Evolutionary conservation across 257 asterid species (phyloP).

Genomic region (Galeopsis tetrahit): DNA sequence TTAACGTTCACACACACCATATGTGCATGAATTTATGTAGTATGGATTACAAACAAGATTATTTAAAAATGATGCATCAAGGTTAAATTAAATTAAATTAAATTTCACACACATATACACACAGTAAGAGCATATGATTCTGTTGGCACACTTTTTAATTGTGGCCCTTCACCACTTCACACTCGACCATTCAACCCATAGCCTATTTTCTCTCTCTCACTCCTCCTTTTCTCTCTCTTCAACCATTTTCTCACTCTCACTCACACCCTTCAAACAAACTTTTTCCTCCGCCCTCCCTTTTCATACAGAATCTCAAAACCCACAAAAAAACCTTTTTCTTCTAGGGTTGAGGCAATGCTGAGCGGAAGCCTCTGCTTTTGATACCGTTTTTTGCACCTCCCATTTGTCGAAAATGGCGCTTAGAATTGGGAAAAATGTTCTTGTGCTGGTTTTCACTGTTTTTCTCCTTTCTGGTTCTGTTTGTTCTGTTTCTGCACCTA

Average conservation of each 20-base stretch:
- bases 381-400: slow-evolving; percentile 14
- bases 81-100: too few species aligned
- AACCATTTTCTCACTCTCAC: slow-evolving; percentile 31
- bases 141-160: slow-evolving; percentile 29
- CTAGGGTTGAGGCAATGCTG: slow-evolving; percentile 51
- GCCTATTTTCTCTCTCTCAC: slow-evolving; percentile 33
- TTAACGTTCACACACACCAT: too few species aligned
- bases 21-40: too few species aligned
- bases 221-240: slow-evolving; percentile 40
- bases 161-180: background rate
- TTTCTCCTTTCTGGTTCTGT: slow-evolving; percentile 56
- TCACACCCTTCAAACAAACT: slow-evolving; percentile 48
- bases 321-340: slow-evolving; percentile 39
- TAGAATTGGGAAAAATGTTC: slow-evolving; percentile 39
- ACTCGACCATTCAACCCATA: background rate
- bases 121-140: slow-evolving; percentile 27
- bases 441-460: slow-evolving; percentile 52
- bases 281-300: slow-evolving; percentile 39
- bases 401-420: slow-evolving; percentile 40
- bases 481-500: slow-evolving; percentile 58
- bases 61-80: too few species aligned
- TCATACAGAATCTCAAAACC: slow-evolving; percentile 50
- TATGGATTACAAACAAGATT: too few species aligned
- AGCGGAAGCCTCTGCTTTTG: slow-evolving; percentile 39
- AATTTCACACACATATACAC: too few species aligned